Evolutionary conservation across 768 basidiomycete species (phyloP), one percentile per base, ranked within the genome.

Genomic region (Gyrodon lividus): DNA sequence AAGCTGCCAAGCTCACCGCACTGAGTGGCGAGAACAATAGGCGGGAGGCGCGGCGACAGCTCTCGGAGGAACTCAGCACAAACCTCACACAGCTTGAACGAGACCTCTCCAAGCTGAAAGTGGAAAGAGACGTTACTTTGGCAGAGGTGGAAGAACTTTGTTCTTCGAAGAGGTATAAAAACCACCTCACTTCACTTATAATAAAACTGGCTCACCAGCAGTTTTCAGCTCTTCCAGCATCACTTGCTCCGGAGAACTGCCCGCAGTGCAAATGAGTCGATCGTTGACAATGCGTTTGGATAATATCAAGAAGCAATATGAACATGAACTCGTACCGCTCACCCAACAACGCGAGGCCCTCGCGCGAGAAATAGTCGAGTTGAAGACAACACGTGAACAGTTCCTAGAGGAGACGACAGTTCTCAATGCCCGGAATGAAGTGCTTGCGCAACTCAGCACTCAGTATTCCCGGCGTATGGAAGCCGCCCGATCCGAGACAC

Each of bases 91-190:
- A 78, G 5, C 77, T 98, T 44, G 94, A 95, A 72, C 82, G 82
- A 41, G 88, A 96, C 62, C 74, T 98, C 6, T 92, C 92, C 7
- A 87, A 87, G 59, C 74, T 99, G 48, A 87, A 83, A 63, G 91
- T 85, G 0, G 91, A 99, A 67, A 78, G 96, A 26, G 97, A 98
- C 60, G 81, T 98, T 73, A 81, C 91, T 10, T 70, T 98, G 51
- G 94, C 93, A 0, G 96, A 99, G 68, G 83, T 98, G 33, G 94
- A 96, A 63, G 94, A 98, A 70, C 76, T 99, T 30, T 80, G 84
- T 17, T 81, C 80, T 17, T 80, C 79, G 0, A 89, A 83, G 64
- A 83, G 79, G 93, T 94, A 59, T 43, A 77, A 4, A 4, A 17
- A 39, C 13, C 43, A 43, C 41, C 16, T 20, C 48, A 24, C 13